Conservation (phyloP, 805 yeast genomes). For the Teunomyces funiuensis region DNA sequence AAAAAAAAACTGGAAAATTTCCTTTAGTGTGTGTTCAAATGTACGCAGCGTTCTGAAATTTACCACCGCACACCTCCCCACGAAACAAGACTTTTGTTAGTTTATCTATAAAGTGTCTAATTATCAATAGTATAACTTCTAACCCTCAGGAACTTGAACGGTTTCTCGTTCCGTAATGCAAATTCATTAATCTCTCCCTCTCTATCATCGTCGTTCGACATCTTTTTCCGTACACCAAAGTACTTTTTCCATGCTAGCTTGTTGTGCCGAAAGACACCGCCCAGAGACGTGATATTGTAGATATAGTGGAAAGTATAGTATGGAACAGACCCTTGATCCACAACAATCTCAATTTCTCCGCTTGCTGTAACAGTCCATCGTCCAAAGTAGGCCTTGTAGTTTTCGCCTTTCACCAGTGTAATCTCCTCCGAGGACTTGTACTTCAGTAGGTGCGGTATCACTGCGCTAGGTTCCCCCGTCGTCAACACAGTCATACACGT, state of each 20-base stretch:
- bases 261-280: constrained; percentile 59
- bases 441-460: constrained; percentile 57
- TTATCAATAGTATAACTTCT: constrained; percentile 30
- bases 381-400: constrained; percentile 46
- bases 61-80: no score
- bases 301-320: constrained; percentile 64
- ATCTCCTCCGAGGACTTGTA: constrained; percentile 14
- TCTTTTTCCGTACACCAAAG: constrained; percentile 50
- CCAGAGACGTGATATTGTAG: constrained; percentile 58
- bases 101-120: no score
- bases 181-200: constrained; percentile 51
- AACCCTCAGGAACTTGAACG: constrained; percentile 75
- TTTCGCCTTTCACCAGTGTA: constrained; percentile 15
- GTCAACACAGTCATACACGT: constrained; percentile 67
- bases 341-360: constrained; percentile 46
- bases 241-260: constrained; percentile 72
- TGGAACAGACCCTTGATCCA: constrained; percentile 59
- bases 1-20: constrained; percentile 8
- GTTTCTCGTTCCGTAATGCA: constrained; percentile 67
- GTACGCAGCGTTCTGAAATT: constrained; percentile 11
- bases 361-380: constrained; percentile 58
- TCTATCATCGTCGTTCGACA: constrained; percentile 42
- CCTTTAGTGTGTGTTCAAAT: constrained; percentile 8
- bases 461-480: constrained; percentile 64
- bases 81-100: no score